Evolutionary conservation across 192 early-diverging fungal species (phyloP), one percentile per base, ranked within the genome.

Genomic region (Gonapodya prolifera): DNA sequence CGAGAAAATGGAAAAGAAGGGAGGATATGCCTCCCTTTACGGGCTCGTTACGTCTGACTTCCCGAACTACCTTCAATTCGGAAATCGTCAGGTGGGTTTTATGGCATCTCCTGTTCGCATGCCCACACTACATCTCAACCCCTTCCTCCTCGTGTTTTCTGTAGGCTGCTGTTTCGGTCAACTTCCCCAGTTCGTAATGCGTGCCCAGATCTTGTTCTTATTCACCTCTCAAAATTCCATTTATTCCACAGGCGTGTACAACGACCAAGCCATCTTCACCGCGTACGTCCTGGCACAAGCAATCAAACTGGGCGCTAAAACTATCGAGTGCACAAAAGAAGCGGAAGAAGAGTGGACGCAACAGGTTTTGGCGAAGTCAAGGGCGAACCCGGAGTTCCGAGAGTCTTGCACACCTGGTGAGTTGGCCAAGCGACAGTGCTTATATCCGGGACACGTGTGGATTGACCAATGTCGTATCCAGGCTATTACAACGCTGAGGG

Each of bases 31-130:
- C 16, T 30, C 71, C 16, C 28, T 73, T 32, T 73, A 30, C 32
- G 71, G 71, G 16, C 2, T 73, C 71, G 71, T 29, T 32, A 73
- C 71, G 2, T 73, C 71, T 8, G 71, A 32, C 18, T 73, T 73
- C 71, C 71, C 71, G 28, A 73, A 73, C 71, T 73, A 73, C 71
- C 8, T 73, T 13, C 18, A 73, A 8, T 73, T 73, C 71, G 45
- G 45, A 8, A 61, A 61, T 61, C 45, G 45, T 23, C 45, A 61
- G 45, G 45, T 61, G 23, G 23, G 45, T 16, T 8, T 61, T 61
- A 23, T n/a, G n/a, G n/a, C n/a, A n/a, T n/a, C n/a, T n/a, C n/a
- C n/a, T n/a, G n/a, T n/a, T n/a, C n/a, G n/a, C n/a, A n/a, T n/a
- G n/a, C n/a, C n/a, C n/a, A n/a, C n/a, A n/a, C n/a, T n/a, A n/a